Evolutionary conservation across 352 stramenopile genomes (phyloP), one percentile per base, ranked within the genome.

Genomic region (Phytophthora foliorum): DNA sequence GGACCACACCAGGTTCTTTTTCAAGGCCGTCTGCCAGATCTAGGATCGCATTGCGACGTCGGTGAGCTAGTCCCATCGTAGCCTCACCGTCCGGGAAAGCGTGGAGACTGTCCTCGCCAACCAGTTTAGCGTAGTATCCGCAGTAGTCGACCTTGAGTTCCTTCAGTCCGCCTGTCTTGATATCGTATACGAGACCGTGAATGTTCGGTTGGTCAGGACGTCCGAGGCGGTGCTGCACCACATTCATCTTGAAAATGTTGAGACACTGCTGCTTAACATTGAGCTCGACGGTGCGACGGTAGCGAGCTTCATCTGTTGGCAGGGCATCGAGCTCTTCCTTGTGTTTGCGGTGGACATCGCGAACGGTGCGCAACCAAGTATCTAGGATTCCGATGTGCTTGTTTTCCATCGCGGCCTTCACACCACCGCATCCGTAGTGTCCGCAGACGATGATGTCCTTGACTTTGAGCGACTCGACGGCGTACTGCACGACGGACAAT

Each of bases 281-380:
- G 31, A 97, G 82, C 75, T 96, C 90, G 31, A 97, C 82, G 45
- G 90, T 86, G 62, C 88, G 83, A 56, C 89, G 72, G 46, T 80
- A 76, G 34, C 72, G 72, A 27, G 67, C 72, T 9, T 80, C 63
- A 6, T 80, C 72, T 0, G 34, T 74, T 13, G 72, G 67, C 9
- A 34, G 29, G 29, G 81, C 44, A 94, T 68, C 50, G n/a, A 98
- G 75, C 70, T 98, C 93, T 19, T 93, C 77, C 36, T 92, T 34
- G 29, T 34, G 13, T 34, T 34, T 34, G 29, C 29, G 80, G 77
- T 98, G 93, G 7, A 98, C 81, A 57, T 98, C 93, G 10, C 91
- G 86, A 48, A 98, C 97, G 74, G 95, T 97, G 66, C 88, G 83
- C 38, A 98, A 69, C 93, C 94, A 98, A 68, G 97, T 95, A 77